Percentiles rank a stretch among this genome's conserved stretches.
Conservation (phyloP, 2,329 filamentous ascomycete species). For the Colletotrichum sp. region DNA sequence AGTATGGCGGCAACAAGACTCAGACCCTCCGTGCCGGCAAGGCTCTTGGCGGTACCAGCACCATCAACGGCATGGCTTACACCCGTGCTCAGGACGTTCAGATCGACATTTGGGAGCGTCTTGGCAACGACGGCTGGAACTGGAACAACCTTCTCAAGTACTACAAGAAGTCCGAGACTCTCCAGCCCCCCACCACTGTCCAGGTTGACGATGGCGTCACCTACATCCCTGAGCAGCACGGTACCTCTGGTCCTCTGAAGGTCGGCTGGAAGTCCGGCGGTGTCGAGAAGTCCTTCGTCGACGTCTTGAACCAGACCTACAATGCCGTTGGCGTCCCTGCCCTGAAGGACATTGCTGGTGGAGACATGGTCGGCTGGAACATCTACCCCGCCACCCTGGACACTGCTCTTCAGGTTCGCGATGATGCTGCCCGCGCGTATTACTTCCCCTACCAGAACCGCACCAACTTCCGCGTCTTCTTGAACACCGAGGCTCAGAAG, state of each 20-base stretch:
- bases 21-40: constrained; percentile 39
- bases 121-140: constrained; percentile 50
- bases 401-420: constrained; percentile 36
- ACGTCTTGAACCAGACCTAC: constrained; percentile 35
- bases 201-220: constrained; percentile 39
- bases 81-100: constrained; percentile 46
- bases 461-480: constrained; percentile 35
- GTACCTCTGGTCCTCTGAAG: constrained; percentile 36
- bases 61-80: constrained; percentile 51
- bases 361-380: constrained; percentile 40
- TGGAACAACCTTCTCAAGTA: constrained; percentile 51
- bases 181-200: constrained; percentile 34
- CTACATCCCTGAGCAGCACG: constrained; percentile 36
- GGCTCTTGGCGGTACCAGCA: constrained; percentile 44
- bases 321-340: constrained; percentile 31
- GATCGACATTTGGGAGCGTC: constrained; percentile 46
- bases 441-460: constrained; percentile 41
- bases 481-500: constrained; percentile 11
- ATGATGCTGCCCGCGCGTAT: constrained; percentile 47
- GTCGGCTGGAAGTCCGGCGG: constrained; percentile 40
- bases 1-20: constrained; percentile 31
- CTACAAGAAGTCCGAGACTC: constrained; percentile 47
- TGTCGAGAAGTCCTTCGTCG: constrained; percentile 36
- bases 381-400: constrained; percentile 46
- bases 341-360: constrained; percentile 40